Base-by-base conservation (phyloP, 768 basidiomycete genomes). In the Hericium rajendrae region DNA sequence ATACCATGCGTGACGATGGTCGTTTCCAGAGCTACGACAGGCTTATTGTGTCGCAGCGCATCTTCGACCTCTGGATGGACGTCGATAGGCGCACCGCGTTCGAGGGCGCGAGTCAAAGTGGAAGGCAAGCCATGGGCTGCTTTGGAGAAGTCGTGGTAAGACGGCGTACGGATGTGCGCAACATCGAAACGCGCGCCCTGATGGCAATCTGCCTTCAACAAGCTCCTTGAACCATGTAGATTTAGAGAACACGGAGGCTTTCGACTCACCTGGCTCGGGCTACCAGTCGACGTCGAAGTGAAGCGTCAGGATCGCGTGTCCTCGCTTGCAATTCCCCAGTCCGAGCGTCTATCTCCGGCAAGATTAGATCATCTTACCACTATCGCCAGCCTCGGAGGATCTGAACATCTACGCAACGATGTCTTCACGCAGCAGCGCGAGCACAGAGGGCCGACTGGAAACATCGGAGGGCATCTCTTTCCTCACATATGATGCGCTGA, bases 1-100 rank as follows among this genome's bases (percentile, higher is more conserved):
- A 95, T 83, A 18, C 93, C 95, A 75, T 97, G 92, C 1, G 94
- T 94, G 58, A 97, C 84, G 54, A 98, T 81, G 1, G 95, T 86
- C 2, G 88, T 91, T 69, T 98, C 95, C 11, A 98, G 81, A 12
- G 94, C 94, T 11, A 97, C 92, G 48, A 97, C 76, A 18, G 93
- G 84, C 59, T 73, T 74, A 10, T 76, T 73, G 43, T 76, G 72
- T 4, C 77, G 74, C 20, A 95, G 76, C 3, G 94, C 94, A 56
- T 94, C 80, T 60, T 86, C 74, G 37, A 97, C 85, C 69, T 98
- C 94, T 9, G 88, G 86, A 54, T 86, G 85, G 37, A 92, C 67
- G 69, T 92, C 89, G 11, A 92, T 62, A 22, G 70, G 70, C 12
- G 65, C 62, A 4, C 61, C 62, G 15, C 58, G 63, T 41, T 66